These are phyloP conservation scores for Hyphochytrium catenoides DNA, from an alignment of 352 stramenopile genomes.

Conservation along the genomic window DNA sequence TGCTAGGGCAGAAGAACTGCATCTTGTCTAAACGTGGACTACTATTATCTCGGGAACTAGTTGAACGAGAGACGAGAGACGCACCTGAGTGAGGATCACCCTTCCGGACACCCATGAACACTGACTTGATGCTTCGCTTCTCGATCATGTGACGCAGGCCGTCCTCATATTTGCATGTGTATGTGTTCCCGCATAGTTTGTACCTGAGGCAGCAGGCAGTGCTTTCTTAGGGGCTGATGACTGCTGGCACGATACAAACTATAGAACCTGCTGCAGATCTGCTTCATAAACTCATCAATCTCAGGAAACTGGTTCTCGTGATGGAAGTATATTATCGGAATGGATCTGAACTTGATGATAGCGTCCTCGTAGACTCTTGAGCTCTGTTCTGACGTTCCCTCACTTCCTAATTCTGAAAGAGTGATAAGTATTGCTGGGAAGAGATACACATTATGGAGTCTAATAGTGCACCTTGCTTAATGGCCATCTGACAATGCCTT, in stretches of 20 bases:
- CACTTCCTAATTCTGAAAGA: not conserved
- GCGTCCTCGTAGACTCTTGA: not conserved
- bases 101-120: constrained; percentile 66
- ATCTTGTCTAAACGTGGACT: constrained; percentile 19
- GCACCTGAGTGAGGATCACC: constrained; percentile 68
- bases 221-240: not conserved
- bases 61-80: not conserved
- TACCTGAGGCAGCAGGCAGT: constrained; percentile 12
- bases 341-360: constrained; percentile 4
- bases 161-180: constrained; percentile 70
- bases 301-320: constrained; percentile 81
- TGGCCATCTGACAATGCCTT: constrained; percentile 20
- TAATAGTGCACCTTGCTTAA: not conserved
- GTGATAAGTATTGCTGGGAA: constrained; percentile 3
- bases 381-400: not conserved
- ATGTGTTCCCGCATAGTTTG: constrained; percentile 32
- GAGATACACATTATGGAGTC: constrained; percentile 7
- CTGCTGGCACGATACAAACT: constrained; percentile 5
- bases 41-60: not conserved
- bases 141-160: constrained; percentile 72
- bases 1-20: constrained; percentile 55
- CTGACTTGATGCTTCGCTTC: constrained; percentile 50
- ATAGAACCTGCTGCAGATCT: constrained; percentile 25
- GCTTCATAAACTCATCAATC: constrained; percentile 61
- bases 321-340: constrained; percentile 88